Evolutionary conservation across 805 yeast species (phyloP), one percentile per base, ranked within the genome.

Genomic region (Debaryomyces prosopidis): DNA sequence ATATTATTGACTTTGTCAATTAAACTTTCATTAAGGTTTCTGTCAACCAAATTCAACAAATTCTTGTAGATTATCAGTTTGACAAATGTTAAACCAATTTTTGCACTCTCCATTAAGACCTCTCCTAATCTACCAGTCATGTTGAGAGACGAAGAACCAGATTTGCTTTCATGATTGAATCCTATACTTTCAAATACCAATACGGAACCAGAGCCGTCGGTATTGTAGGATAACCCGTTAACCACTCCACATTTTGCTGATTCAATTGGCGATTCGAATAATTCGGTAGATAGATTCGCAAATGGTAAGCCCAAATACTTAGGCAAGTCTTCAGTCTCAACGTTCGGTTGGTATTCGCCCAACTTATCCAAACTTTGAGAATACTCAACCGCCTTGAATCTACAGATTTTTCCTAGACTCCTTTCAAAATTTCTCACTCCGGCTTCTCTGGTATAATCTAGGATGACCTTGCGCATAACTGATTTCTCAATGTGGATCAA

Each of bases 381-480:
- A 55, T 69, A 80, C 58, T 86, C 90, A 37, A 88, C 89, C 0
- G 96, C 95, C 57, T 87, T 87, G 48, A 80, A 84, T 42, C 97
- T 77, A 56, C 96, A 89, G 23, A 90, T 73, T 0, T 88, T 75
- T 0, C 90, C 90, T 43, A 90, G 71, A 45, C 77, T 75, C 36
- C 96, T 74, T 57, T 89, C 96, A 48, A 90, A 71, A 47, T 79
- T 82, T 54, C 97, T 76, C 15, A 89, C 95, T 3, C 97, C 97
- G 0, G 96, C 81, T 62, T 89, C 97, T 43, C 91, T 72, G 0
- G 96, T 86, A 59, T 89, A 89, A 50, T 77, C 79, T 2, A 81
- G 69, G 19, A 89, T 85, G 39, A 89, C 68, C 40, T 76, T 75
- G 54, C 77, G 66, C 72, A 89, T 73, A 1, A 85, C 83, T 0